Evolutionary conservation across 2,329 filamentous ascomycete genomes (phyloP), one percentile per base, ranked within the genome.

Genomic region (Biscogniauxia mediterranea): DNA sequence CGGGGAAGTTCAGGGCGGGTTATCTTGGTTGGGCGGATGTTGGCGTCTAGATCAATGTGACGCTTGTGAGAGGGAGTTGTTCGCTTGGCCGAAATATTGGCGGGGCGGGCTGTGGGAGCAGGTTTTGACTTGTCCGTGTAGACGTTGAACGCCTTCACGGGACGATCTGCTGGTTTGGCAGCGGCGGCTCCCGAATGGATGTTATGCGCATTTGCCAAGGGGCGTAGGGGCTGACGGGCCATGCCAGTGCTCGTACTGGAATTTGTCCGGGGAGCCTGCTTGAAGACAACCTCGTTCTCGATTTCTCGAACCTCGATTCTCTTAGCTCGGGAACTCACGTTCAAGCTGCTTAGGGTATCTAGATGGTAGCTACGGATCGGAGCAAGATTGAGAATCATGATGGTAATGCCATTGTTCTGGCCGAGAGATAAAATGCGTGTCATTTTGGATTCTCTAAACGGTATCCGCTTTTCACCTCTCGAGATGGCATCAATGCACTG

Each of bases 401-500:
- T 85, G 0, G 93, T 97, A 67, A 97, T 87, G 56, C 95, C 94
- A 66, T 96, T 92, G 78, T 98, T 97, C 78, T 97, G 94, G 2
- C 94, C 94, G 8, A 98, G 79, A 0, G 91, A 94, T 25, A 98
- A 78, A 59, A 98, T 97, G 54, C 94, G 86, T 0, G 95, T 98
- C 94, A 98, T 97, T 80, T 98, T 97, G 58, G 91, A 95, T 74
- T 97, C 94, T 60, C 94, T 85, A 75, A 96, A 98, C 0, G 95
- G 94, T 70, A 98, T 94, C 38, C 94, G 86, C 69, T 83, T 85
- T 73, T 89, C 86, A 32, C 86, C 85, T 23, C 85, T 81, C 0
- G 90, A 91, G 73, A 98, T 98, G 59, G 94, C 94, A 73, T 98
- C 94, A 57, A 98, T 94, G 70, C 94, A 98, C 74, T 97, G 93